Percentiles rank a stretch among this genome's conserved stretches.
These are phyloP conservation scores for Monilinia fructigena DNA, from an alignment of 2,329 filamentous ascomycete species.

Conservation along the genomic window DNA sequence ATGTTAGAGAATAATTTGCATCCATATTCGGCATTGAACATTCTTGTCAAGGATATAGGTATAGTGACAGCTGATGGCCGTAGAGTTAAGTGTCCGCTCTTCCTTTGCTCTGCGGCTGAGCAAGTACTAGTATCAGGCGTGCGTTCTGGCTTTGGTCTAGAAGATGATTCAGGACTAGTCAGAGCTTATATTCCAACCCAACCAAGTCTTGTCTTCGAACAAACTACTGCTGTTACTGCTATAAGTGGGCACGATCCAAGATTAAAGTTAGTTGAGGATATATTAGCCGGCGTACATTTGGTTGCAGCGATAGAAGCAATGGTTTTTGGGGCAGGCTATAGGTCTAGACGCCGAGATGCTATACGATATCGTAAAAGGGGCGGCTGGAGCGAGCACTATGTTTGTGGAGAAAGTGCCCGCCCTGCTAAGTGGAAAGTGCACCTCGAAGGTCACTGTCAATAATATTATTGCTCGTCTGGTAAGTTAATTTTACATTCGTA, in stretches of 20 bases:
- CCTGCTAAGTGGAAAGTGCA: conserved; percentile 42
- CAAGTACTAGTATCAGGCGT: conserved; percentile 36
- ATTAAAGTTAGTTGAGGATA: conserved; percentile 54
- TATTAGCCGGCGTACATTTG: conserved; percentile 56
- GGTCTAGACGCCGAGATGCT: conserved; percentile 52
- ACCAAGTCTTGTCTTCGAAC: conserved; percentile 30
- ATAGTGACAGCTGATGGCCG: conserved; percentile 40
- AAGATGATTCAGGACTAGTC: conserved; percentile 34
- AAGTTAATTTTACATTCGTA: neutral
- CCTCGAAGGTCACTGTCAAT: conserved; percentile 40
- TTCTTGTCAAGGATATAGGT: conserved; percentile 41
- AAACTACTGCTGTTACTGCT: conserved; percentile 24
- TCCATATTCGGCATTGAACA: conserved; percentile 41
- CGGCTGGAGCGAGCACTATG: conserved; percentile 43
- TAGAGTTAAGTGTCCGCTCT: conserved; percentile 41
- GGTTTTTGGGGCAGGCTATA: conserved; percentile 53
- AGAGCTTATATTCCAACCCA: conserved; percentile 31
- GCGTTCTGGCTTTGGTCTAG: conserved; percentile 21
- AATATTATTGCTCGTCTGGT: conserved; percentile 43
- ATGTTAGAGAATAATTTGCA: conserved; percentile 53
- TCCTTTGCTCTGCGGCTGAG: conserved; percentile 41
- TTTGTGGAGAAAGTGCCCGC: conserved; percentile 42
- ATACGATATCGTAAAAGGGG: conserved; percentile 47
- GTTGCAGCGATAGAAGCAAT: conserved; percentile 55
- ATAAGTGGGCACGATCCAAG: conserved; percentile 33